phyloP scores from a whole-genome alignment of 176 grass and related monocot genomes.

The Bothriochloa decipiens region DNA sequence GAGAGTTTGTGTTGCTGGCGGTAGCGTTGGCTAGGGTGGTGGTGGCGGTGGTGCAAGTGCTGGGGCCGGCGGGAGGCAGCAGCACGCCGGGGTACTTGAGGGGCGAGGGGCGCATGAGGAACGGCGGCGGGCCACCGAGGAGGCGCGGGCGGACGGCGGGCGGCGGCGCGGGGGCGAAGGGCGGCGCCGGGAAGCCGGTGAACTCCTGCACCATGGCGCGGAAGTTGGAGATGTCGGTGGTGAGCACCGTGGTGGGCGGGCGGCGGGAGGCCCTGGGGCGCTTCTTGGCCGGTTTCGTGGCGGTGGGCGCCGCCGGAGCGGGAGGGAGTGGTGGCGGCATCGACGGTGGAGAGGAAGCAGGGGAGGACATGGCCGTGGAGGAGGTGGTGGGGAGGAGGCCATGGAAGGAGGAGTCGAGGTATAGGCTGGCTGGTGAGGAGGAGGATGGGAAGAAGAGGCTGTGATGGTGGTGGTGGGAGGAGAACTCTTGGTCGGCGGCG shows the following conservation, averaged over 20 bases:
- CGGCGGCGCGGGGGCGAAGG: conserved; percentile 55
- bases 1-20: conserved; percentile 18
- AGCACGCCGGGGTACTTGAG: conserved; percentile 45
- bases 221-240: conserved; percentile 94
- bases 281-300: conserved; percentile 58
- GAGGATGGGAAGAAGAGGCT: conserved; percentile 51
- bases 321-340: conserved; percentile 36
- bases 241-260: conserved; percentile 85
- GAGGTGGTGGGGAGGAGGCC: conserved; percentile 40
- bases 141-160: conserved; percentile 56
- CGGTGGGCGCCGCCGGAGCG: background rate
- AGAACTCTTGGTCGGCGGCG: conserved; percentile 67
- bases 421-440: conserved; percentile 43
- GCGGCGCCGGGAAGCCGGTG: conserved; percentile 89
- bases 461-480: conserved; percentile 43
- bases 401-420: conserved; percentile 53
- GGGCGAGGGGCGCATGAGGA: conserved; percentile 47
- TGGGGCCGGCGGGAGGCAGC: conserved; percentile 19
- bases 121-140: conserved; percentile 44
- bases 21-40: conserved; percentile 22
- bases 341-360: background rate
- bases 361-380: background rate
- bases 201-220: conserved; percentile 99
- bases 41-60: conserved; percentile 43
- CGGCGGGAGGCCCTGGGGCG: conserved; percentile 77